Base-by-base conservation (phyloP, 208 protist genomes). In the Porcisia deanei region DNA sequence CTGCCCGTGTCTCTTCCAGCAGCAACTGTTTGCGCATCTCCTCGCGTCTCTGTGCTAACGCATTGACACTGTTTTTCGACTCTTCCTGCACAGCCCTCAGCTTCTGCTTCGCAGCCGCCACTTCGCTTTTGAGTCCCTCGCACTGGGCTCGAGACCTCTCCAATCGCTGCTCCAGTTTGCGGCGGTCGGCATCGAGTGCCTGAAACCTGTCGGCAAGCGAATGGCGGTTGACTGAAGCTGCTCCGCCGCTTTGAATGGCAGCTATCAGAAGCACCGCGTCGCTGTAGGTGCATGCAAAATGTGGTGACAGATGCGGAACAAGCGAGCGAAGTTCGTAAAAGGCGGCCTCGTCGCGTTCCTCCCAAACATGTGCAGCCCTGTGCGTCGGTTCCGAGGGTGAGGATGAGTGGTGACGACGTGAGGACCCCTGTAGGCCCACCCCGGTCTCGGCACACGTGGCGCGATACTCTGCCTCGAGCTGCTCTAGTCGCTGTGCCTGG, bases 1-100 rank as follows among this genome's bases (percentile, higher is more conserved):
- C 80, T 6, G 84, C 85, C 10, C 89, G 75, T 41, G 83, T 85
- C 75, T 97, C 91, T 74, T 95, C 91, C 65, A 90, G 60, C n/a
- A 96, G 75, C 49, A 97, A 82, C 63, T 95, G 93, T 61, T 88
- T 90, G 2, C 91, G 81, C 66, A 90, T 80, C 81, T 97, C 88
- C 76, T 97, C 93, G 0, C 83, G 64, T 14, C 81, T 70, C 76
- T 95, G 86, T 7, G 90, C 88, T 14, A 95, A 71, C n/a, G 90
- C 41, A 53, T 71, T 58, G 9, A 83, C 73, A n/a, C 80, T 86
- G n/a, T 74, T 79, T n/a, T 76, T 71, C 54, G 85, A 74, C 54
- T 93, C 80, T 53, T 87, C 64, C 64, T 89, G 83, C 34, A 85
- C 77, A 1, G 88, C 83, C 43, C 86, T 81, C 75, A 92, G 37